These are phyloP conservation scores for Ananas comosus DNA, from an alignment of 176 grass and related monocot genomes.

Conservation along the genomic window DNA sequence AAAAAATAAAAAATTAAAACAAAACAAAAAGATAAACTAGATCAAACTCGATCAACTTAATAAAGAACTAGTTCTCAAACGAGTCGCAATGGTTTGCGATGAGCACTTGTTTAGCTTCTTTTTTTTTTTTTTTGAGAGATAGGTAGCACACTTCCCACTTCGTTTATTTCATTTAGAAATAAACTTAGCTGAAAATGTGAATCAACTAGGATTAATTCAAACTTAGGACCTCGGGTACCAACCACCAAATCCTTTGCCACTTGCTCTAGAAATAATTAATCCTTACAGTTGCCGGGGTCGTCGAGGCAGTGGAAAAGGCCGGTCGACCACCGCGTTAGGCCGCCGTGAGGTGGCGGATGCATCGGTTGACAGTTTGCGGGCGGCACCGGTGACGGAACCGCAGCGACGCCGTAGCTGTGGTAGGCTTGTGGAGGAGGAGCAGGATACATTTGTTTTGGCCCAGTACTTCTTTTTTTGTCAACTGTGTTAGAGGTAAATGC, in stretches of 20 bases:
- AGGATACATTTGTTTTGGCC: slow-evolving; percentile 52
- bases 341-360: slow-evolving; percentile 15
- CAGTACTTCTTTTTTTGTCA: background rate
- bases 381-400: slow-evolving; percentile 22
- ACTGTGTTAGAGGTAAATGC: background rate
- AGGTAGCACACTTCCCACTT: too few relatives aligned
- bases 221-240: too few relatives aligned
- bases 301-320: slow-evolving; percentile 97
- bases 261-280: too few relatives aligned
- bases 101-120: too few relatives aligned
- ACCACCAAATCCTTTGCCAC: too few relatives aligned
- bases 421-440: slow-evolving; percentile 27
- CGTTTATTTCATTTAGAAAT: too few relatives aligned
- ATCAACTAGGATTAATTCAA: too few relatives aligned
- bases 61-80: too few relatives aligned
- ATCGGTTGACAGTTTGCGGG: slow-evolving; percentile 15
- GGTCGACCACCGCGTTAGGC: slow-evolving; percentile 61
- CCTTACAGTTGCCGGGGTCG: slow-evolving; percentile 87
- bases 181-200: too few relatives aligned
- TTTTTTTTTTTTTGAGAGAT: too few relatives aligned
- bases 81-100: too few relatives aligned
- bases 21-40: background rate
- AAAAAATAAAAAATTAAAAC: background rate
- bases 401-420: slow-evolving; percentile 20
- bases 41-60: too few relatives aligned